These are phyloP conservation scores for Gossypium schwendimanii DNA, from an alignment of 441 rosid genomes.

Conservation along the genomic window DNA sequence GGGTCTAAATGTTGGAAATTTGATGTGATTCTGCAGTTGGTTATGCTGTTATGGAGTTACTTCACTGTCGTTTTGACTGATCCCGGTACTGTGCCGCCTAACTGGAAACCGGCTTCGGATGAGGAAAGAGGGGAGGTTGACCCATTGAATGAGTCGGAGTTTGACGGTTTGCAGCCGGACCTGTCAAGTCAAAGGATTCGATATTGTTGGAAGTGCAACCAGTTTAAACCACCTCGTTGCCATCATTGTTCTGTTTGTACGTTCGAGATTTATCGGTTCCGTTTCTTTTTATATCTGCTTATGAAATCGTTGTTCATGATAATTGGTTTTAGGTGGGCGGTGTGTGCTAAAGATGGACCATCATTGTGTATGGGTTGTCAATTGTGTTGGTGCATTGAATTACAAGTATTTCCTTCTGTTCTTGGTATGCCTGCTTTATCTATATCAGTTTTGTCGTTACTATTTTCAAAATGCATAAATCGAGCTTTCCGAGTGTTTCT, in stretches of 20 bases:
- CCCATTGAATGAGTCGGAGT: constrained; percentile 50
- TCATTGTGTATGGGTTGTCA: constrained; percentile 92
- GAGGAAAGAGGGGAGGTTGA: constrained; percentile 71
- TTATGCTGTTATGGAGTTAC: constrained; percentile 81
- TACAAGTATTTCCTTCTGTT: constrained; percentile 82
- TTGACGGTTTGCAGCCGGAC: constrained; percentile 41
- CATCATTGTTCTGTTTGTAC: constrained; percentile 88
- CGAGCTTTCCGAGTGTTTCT: not conserved
- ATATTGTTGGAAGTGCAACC: constrained; percentile 71
- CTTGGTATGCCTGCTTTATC: constrained; percentile 45
- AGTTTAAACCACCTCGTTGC: constrained; percentile 75
- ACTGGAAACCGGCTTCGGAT: constrained; percentile 58
- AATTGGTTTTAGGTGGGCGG: constrained; percentile 50
- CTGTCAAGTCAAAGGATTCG: constrained; percentile 45
- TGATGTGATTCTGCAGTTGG: constrained; percentile 44
- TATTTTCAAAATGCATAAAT: not conserved
- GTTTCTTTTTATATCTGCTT: not conserved
- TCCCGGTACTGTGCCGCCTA: constrained; percentile 74
- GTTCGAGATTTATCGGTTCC: constrained; percentile 13
- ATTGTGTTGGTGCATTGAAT: constrained; percentile 82
- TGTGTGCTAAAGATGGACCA: constrained; percentile 90
- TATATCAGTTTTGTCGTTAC: not conserved
- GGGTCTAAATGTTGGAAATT: constrained; percentile 15
- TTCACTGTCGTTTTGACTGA: constrained; percentile 76
- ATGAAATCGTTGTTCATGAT: not conserved